phyloP scores from a whole-genome alignment of 2,329 filamentous ascomycete species.

The Hypomyces rosellus region DNA sequence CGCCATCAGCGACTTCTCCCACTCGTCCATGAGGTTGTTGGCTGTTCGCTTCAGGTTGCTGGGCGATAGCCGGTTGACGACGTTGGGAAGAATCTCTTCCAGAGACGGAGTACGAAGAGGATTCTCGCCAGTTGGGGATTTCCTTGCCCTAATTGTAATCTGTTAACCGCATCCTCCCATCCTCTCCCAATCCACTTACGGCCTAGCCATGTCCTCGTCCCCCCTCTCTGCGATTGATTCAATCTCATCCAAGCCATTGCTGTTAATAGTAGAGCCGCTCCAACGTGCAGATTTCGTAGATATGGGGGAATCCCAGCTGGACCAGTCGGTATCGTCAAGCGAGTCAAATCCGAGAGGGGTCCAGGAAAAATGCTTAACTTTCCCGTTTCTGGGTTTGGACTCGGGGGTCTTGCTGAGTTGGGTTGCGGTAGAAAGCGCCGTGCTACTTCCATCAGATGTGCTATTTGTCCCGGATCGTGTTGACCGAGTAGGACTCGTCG shows the following conservation, averaged over 20 bases:
- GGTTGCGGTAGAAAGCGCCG: conserved; percentile 25
- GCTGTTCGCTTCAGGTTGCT: conserved; percentile 76
- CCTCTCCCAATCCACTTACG: conserved; percentile 36
- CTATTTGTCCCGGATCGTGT: conserved; percentile 37
- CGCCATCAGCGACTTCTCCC: conserved; percentile 58
- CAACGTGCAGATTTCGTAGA: conserved; percentile 54
- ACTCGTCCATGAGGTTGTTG: conserved; percentile 82
- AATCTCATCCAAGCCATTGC: conserved; percentile 36
- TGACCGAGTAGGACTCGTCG: conserved; percentile 38
- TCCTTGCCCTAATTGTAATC: conserved; percentile 6
- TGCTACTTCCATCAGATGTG: conserved; percentile 33
- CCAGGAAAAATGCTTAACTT: conserved; percentile 53
- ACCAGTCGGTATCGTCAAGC: conserved; percentile 57
- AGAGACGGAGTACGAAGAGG: conserved; percentile 37
- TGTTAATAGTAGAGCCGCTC: conserved; percentile 55
- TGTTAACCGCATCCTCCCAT: neutral
- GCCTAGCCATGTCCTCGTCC: conserved; percentile 39
- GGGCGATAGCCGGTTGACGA: conserved; percentile 65
- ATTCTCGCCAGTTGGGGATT: conserved; percentile 16
- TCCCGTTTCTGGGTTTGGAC: conserved; percentile 32
- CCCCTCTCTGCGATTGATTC: conserved; percentile 40
- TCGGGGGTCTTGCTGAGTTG: conserved; percentile 24
- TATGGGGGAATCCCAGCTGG: conserved; percentile 55
- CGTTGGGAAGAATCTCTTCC: conserved; percentile 58
- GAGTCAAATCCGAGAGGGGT: conserved; percentile 51